A percentile compares a stretch with the other conserved stretches of the same genome.
Conservation (phyloP, 257 asterid species). For the Verbena officinalis region DNA sequence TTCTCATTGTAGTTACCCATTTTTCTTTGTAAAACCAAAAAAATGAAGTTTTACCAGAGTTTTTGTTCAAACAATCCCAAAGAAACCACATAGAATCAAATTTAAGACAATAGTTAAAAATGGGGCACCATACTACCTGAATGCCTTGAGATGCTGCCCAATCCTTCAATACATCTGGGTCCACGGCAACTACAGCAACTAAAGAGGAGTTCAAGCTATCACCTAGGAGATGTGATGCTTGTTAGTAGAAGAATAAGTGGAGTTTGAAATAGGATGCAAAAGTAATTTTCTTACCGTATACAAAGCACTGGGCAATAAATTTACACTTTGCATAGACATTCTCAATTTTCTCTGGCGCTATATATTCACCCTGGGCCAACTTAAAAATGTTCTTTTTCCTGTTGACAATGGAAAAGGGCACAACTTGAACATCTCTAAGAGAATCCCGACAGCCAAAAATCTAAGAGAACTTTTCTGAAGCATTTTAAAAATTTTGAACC, state of each 20-base stretch:
- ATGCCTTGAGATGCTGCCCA: slow-evolving; percentile 93
- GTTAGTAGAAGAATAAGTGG: slow-evolving; percentile 29
- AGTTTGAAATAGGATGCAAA: slow-evolving; percentile 1
- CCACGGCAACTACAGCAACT: slow-evolving; percentile 82
- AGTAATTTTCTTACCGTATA: slow-evolving; percentile 64
- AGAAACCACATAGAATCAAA: slow-evolving; percentile 8
- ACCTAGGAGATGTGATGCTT: slow-evolving; percentile 45
- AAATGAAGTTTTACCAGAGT: too few relatives aligned
- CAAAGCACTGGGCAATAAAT: slow-evolving; percentile 85
- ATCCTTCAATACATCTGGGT: slow-evolving; percentile 74
- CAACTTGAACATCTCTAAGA: slow-evolving; percentile 17
- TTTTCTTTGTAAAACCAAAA: too few relatives aligned
- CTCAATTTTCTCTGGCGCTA: slow-evolving; percentile 97
- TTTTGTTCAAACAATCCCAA: neutral
- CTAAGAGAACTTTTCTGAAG: neutral
- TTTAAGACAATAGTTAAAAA: neutral
- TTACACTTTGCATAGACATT: slow-evolving; percentile 92
- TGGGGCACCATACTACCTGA: slow-evolving; percentile 63
- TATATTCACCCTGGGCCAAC: slow-evolving; percentile 97
- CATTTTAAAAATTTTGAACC: neutral
- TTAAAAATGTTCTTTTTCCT: slow-evolving; percentile 97
- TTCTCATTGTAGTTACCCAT: too few relatives aligned
- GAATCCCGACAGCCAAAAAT: slow-evolving; percentile 8
- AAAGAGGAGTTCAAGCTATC: slow-evolving; percentile 89
- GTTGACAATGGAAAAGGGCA: slow-evolving; percentile 28